Base-by-base conservation (phyloP, 345 rosid genomes). In the Syzygium oleosum region DNA sequence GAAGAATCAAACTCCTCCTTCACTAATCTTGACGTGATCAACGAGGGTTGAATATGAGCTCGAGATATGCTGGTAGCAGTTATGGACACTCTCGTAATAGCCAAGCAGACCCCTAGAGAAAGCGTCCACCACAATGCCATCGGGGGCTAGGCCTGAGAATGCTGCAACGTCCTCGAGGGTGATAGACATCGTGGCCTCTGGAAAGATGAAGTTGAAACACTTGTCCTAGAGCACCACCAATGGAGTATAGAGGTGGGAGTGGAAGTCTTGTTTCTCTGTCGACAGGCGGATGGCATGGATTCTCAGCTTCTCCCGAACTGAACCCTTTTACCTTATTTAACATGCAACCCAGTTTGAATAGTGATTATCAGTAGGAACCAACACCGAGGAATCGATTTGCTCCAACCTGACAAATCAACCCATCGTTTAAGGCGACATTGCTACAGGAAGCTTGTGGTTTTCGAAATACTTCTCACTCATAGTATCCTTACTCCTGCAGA, bases 141-240 rank as follows among this genome's bases (percentile, higher is more conserved):
- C 17, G 73, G 73, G 4, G 73, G 73, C 34, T 61, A 12, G 68
- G 31, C 68, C 34, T 12, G 34, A 27, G 68, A 13, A 61, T n/a
- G 68, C 17, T 61, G 68, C 68, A 0, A 27, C 34, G 34, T 61
- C 0, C 34, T 15, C 17, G 7, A n/a, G 31, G 73, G 73, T 12
- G 34, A 61, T 0, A 13, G 31, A n/a, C 34, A 61, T 61, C 68
- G 73, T n/a, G 34, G 1, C 17, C 4, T 61, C 73, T 13, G 13
- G 73, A 61, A 61, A 61, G 16, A n/a, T 61, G 34, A 61, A 61
- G 73, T 61, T 0, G 73, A 61, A 27, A 61, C 16, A 61, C 73
- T 61, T n/a, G 73, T 13, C 73, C 17, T 27, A 0, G 13, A n/a
- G 9, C 2, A 0, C 68, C 68, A 13, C 9, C 2, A 1, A 61